Percentiles rank a stretch among this genome's conserved stretches.
These are phyloP conservation scores for Vaccinium myrtillus DNA, from an alignment of 148 eudicot species.

Conservation along the genomic window DNA sequence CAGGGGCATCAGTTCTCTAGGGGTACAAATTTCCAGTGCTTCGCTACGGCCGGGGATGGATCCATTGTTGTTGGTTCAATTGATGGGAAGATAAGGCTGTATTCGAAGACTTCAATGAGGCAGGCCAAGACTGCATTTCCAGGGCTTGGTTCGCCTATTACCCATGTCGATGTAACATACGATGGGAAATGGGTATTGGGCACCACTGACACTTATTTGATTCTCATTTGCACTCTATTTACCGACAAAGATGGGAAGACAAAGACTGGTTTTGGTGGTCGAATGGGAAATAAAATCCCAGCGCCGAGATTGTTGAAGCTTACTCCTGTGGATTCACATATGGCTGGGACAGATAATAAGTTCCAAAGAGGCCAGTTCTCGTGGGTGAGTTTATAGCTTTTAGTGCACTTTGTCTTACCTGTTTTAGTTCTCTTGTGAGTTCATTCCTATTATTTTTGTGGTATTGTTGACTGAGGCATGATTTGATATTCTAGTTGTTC, in stretches of 20 bases:
- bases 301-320: conserved; percentile 91
- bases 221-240: conserved; percentile 87
- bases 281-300: conserved; percentile 84
- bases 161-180: conserved; percentile 92
- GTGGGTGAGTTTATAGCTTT: conserved; percentile 59
- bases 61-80: conserved; percentile 92
- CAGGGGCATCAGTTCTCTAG: conserved; percentile 91
- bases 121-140: conserved; percentile 97
- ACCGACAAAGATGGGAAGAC: conserved; percentile 90
- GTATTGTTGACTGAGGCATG: background rate
- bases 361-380: conserved; percentile 91
- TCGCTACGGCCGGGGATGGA: conserved; percentile 96
- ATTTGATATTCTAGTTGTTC: background rate
- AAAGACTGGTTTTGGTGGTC: conserved; percentile 80
- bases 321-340: conserved; percentile 86
- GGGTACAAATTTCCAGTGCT: conserved; percentile 94
- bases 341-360: conserved; percentile 68
- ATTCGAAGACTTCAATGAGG: conserved; percentile 91
- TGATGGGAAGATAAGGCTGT: conserved; percentile 94
- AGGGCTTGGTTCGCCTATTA: conserved; percentile 87
- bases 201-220: conserved; percentile 80
- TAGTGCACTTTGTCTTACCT: background rate
- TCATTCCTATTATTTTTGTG: background rate
- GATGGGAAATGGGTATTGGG: conserved; percentile 99
- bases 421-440: background rate